Base-by-base conservation (phyloP, 805 yeast genomes). In the Myxozyma neglecta region DNA sequence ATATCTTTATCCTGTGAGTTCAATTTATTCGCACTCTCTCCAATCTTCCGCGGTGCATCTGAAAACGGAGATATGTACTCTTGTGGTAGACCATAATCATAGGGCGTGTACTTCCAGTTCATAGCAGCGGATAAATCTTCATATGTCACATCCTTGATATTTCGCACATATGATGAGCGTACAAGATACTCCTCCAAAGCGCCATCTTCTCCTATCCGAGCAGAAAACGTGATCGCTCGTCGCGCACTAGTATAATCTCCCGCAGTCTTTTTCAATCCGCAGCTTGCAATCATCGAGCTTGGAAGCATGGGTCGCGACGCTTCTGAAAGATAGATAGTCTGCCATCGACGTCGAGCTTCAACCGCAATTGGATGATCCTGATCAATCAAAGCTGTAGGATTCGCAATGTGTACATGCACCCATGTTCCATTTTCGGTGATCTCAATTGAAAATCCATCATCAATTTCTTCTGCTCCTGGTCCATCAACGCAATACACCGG, bases 401-500 rank as follows among this genome's bases (percentile, higher is more conserved):
- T 91, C 0, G 98, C 97, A 64, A 93, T 83, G 72, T 88, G 96
- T 1, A 90, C 79, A 36, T 86, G 81, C 5, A 92, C 67, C 9
- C 77, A 75, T 67, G 76, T 83, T 0, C 64, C 68, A 11, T 57
- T 53, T 1, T 29, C 40, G 13, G 35, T 46, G 65, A 56, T 55
- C 48, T 76, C 77, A 18, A 93, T 77, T 0, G 97, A 84, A 34
- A 93, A 79, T 51, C 97, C 99, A 74, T 93, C 99, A 73, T 93
- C 99, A 61, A 94, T 88, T 73, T 94, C 98, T 67, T 87, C 87
- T 0, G 98, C 96, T 46, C 80, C 80, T 3, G 78, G 83, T 2
- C 87, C 80, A 74, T 94, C 99, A 61, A 93, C 90, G 74, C 97
- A 91, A 72, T 85, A 93, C 1, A 91, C 85, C 0, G 83, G 80